Percentiles rank a stretch among this genome's conserved stretches.
phyloP scores from a whole-genome alignment of 768 basidiomycete genomes.

The Lentinula raphanica region DNA sequence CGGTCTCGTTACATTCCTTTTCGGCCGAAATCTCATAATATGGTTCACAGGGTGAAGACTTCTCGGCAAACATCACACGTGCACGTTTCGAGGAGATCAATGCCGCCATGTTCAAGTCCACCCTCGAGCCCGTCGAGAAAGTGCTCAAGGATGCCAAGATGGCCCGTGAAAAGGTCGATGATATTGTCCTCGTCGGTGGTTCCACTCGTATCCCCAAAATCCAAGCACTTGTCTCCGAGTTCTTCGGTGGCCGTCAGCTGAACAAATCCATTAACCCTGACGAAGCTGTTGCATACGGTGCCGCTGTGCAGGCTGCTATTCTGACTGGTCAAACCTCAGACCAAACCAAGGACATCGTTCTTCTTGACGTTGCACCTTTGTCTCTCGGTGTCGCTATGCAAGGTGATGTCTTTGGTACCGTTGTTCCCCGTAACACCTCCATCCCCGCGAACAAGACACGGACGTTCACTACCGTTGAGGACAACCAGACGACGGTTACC shows the following conservation, averaged over 20 bases:
- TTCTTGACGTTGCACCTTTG: conserved; percentile 97
- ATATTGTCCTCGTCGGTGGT: conserved; percentile 99
- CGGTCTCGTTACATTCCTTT: conserved; percentile 15
- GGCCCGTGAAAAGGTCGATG: conserved; percentile 93
- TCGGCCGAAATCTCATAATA: conserved; percentile 5
- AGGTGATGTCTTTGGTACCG: conserved; percentile 99
- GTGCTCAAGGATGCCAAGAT: conserved; percentile 99
- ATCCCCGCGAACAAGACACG: conserved; percentile 99
- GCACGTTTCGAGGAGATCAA: conserved; percentile 99
- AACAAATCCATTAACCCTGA: conserved; percentile 99
- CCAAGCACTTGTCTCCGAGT: conserved; percentile 96
- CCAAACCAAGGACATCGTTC: conserved; percentile 96
- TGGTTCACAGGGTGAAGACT: conserved; percentile 85
- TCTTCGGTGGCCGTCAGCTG: conserved; percentile 94
- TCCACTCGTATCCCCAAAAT: conserved; percentile 99
- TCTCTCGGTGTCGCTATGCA: conserved; percentile 99
- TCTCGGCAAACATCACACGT: conserved; percentile 97
- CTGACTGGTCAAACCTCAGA: conserved; percentile 98
- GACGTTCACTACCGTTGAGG: conserved; percentile 99
- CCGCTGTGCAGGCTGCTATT: conserved; percentile 98
- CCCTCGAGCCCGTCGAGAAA: conserved; percentile 97
- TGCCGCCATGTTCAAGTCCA: conserved; percentile 90
- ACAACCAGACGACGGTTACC: conserved; percentile 99
- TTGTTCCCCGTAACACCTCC: conserved; percentile 98
- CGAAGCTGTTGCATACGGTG: conserved; percentile 99